These are phyloP conservation scores for Terfezia boudieri DNA, from an alignment of 495 filamentous ascomycete genomes.

Conservation along the genomic window DNA sequence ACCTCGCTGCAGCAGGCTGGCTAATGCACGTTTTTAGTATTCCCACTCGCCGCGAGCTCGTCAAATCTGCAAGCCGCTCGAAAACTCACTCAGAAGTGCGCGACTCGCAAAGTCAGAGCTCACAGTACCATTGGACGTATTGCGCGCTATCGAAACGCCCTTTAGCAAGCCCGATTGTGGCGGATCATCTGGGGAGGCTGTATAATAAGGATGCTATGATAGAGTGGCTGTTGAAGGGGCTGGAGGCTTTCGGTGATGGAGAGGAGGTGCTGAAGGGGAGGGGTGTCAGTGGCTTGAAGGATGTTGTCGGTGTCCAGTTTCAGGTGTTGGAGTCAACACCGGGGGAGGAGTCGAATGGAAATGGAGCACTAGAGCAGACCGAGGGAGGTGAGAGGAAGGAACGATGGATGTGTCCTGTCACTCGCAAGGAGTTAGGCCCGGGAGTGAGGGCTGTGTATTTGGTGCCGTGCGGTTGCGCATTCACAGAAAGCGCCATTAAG, in stretches of 20 bases:
- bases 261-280: conserved; percentile 43
- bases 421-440: conserved; percentile 65
- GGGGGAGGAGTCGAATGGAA: conserved; percentile 15
- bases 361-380: conserved; percentile 13
- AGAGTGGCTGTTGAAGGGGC: conserved; percentile 48
- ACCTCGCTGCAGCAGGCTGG: conserved; percentile 18
- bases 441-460: conserved; percentile 65
- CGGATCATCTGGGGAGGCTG: conserved; percentile 61
- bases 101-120: conserved; percentile 59
- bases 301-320: conserved; percentile 78
- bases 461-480: conserved; percentile 89
- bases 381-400: conserved; percentile 22
- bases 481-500: conserved; percentile 60
- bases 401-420: conserved; percentile 64
- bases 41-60: conserved; percentile 82
- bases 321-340: conserved; percentile 26
- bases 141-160: conserved; percentile 66
- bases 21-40: conserved; percentile 25
- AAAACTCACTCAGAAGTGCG: conserved; percentile 79
- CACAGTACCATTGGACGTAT: conserved; percentile 62
- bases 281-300: conserved; percentile 52
- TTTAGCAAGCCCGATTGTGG: conserved; percentile 52
- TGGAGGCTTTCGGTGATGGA: conserved; percentile 34
- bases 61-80: conserved; percentile 61
- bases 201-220: conserved; percentile 92